Evolutionary conservation across 129 eudicot genomes (phyloP).

Genomic region (Chrysanthemum seticuspe): DNA sequence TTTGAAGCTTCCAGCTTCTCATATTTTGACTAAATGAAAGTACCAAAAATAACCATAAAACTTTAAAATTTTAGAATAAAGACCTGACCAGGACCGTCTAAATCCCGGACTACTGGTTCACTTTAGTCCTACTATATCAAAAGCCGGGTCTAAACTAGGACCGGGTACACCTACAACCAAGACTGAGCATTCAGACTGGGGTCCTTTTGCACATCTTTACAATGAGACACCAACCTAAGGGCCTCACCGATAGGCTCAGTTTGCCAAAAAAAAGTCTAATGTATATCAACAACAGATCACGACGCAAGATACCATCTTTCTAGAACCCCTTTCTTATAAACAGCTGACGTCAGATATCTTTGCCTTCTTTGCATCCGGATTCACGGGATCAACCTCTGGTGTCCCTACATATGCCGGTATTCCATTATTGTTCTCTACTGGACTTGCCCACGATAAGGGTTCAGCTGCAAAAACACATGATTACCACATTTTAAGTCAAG

Average conservation of each 20-base stretch:
- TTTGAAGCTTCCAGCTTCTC: conserved; percentile 15
- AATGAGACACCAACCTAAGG: conserved; percentile 9
- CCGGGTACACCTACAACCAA: conserved; percentile 4
- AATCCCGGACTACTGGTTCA: background rate
- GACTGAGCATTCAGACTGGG: background rate
- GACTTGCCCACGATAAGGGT: conserved; percentile 36
- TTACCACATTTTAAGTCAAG: background rate
- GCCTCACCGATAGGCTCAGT: background rate
- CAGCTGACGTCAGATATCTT: conserved; percentile 12
- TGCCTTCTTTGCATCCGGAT: conserved; percentile 23
- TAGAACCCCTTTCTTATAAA: conserved; percentile 16
- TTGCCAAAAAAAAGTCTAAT: conserved; percentile 1
- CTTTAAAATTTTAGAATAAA: conserved; percentile 14
- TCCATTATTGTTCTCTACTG: conserved; percentile 11
- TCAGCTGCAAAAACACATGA: conserved; percentile 25
- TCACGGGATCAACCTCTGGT: conserved; percentile 9
- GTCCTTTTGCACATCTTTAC: conserved; percentile 27
- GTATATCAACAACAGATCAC: conserved; percentile 28
- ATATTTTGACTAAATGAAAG: conserved; percentile 18
- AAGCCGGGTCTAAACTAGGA: conserved; percentile 19
- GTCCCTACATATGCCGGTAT: conserved; percentile 14
- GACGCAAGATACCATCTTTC: conserved; percentile 7
- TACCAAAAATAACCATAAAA: conserved; percentile 2
- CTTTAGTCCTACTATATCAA: conserved; percentile 18
- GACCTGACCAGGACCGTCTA: conserved; percentile 14